phyloP scores from a whole-genome alignment of 257 asterid genomes.

The Solanum sitiens region DNA sequence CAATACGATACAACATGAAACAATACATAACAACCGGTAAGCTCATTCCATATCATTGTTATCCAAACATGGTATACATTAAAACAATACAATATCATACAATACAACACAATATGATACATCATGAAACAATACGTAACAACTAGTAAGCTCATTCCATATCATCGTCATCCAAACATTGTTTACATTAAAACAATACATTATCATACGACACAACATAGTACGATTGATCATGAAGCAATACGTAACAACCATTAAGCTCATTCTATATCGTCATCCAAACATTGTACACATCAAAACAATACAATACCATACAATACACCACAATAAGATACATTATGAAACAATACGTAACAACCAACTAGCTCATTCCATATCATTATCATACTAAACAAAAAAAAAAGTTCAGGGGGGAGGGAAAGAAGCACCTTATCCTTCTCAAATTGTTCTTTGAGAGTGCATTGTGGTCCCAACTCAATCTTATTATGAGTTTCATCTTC shows the following conservation, averaged over 20 bases:
- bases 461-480: slow-evolving; percentile 50
- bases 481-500: slow-evolving; percentile 35
- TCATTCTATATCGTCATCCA: not conserved
- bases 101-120: not conserved
- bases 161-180: not conserved
- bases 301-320: not conserved
- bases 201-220: not conserved
- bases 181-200: not conserved
- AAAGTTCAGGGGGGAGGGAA: not conserved
- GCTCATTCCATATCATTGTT: not conserved
- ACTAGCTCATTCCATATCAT: not conserved
- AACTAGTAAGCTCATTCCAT: not conserved
- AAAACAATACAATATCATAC: not conserved
- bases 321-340: not conserved
- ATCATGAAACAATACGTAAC: not conserved
- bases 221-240: not conserved
- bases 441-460: slow-evolving; percentile 47
- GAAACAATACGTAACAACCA: not conserved
- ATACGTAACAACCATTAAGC: not conserved
- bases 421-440: slow-evolving; percentile 54
- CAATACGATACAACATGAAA: not conserved
- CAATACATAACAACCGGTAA: no score
- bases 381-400: no score
- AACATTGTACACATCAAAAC: not conserved
- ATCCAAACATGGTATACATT: not conserved